A percentile compares a stretch with the other conserved stretches of the same genome.
Conservation (phyloP, 495 filamentous ascomycete species). For the Evansstolkia leycettana region DNA sequence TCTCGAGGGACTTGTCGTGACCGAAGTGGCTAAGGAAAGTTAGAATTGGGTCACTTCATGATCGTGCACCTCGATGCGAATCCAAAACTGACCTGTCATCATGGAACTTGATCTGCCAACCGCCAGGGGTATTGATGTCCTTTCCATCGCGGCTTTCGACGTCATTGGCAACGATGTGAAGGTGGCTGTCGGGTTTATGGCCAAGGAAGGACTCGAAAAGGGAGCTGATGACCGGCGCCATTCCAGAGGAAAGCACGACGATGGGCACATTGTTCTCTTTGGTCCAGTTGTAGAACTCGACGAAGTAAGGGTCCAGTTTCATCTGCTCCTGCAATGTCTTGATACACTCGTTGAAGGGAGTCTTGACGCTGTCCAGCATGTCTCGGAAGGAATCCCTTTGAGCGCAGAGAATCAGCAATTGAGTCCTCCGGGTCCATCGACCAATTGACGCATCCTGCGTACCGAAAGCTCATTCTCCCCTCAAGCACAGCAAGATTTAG, state of each 20-base stretch:
- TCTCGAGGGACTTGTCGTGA: conserved; percentile 85
- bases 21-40: conserved; percentile 55
- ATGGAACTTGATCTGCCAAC: conserved; percentile 80
- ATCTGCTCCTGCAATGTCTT: conserved; percentile 65
- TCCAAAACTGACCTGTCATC: conserved; percentile 57
- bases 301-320: conserved; percentile 75
- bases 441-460: conserved; percentile 3
- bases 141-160: conserved; percentile 55
- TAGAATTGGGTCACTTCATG: conserved; percentile 1
- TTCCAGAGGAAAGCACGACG: conserved; percentile 80
- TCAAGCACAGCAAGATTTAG: conserved; percentile 62
- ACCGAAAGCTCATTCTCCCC: conserved; percentile 59
- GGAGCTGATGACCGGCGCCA: conserved; percentile 82
- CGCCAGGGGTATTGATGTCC: conserved; percentile 62
- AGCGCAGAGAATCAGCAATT: conserved; percentile 2
- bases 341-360: conserved; percentile 71
- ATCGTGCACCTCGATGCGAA: neutral
- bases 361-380: conserved; percentile 75
- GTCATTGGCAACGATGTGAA: conserved; percentile 79
- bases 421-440: neutral
- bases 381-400: conserved; percentile 66
- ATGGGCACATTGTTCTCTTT: conserved; percentile 74
- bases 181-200: conserved; percentile 45
- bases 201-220: conserved; percentile 70
- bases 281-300: conserved; percentile 73